Percentiles rank a stretch among this genome's conserved stretches.
These are phyloP conservation scores for Favolaschia claudopus DNA, from an alignment of 768 basidiomycete genomes.

Conservation along the genomic window DNA sequence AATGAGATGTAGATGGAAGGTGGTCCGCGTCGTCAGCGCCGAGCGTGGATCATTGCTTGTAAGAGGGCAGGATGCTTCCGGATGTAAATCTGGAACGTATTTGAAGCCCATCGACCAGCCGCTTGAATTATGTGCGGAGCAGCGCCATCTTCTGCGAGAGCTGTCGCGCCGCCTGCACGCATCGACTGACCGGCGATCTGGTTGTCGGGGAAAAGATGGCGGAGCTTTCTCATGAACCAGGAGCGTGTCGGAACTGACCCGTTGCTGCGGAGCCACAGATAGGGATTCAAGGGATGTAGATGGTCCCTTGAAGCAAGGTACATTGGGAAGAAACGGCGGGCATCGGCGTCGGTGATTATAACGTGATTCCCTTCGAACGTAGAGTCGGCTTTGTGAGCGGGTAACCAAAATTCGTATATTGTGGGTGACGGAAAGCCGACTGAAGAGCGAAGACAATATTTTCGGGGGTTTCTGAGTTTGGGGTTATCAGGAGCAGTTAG, in stretches of 20 bases:
- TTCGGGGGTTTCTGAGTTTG: too few relatives aligned
- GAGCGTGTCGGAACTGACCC: conserved; percentile 32
- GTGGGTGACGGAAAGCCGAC: neutral
- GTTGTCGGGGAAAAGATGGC: conserved; percentile 13
- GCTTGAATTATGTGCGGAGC: conserved; percentile 38
- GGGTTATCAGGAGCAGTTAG: too few relatives aligned
- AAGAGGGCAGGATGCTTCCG: conserved; percentile 39
- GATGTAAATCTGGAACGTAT: conserved; percentile 40
- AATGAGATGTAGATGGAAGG: too few relatives aligned
- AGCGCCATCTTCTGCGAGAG: conserved; percentile 33
- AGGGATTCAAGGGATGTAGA: conserved; percentile 15
- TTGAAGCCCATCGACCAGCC: conserved; percentile 42
- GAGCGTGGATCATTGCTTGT: too few relatives aligned
- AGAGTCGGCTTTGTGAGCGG: too few relatives aligned
- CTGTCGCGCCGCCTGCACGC: conserved; percentile 44
- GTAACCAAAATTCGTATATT: conserved; percentile 23
- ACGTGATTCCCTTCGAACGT: too few relatives aligned
- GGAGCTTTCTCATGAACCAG: conserved; percentile 36
- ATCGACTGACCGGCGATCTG: conserved; percentile 38
- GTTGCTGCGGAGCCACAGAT: conserved; percentile 31
- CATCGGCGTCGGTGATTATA: neutral
- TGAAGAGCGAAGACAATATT: conserved; percentile 21
- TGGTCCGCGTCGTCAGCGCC: too few relatives aligned
- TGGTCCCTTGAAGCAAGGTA: conserved; percentile 28
- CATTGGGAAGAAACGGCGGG: neutral